Conservation (phyloP, 768 basidiomycete species). For the Cystobasidium onofrii region DNA sequence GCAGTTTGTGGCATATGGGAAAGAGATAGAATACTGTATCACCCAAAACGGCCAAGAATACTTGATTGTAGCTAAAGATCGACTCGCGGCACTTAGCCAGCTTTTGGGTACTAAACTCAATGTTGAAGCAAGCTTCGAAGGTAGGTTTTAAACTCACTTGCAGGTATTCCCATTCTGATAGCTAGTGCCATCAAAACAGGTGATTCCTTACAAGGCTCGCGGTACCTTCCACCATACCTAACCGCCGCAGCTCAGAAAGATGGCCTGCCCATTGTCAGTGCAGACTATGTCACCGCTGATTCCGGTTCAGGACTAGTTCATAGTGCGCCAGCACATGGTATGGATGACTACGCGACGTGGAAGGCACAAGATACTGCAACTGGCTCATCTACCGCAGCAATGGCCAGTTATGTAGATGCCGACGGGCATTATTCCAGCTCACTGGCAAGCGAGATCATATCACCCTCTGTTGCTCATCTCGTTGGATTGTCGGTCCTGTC, state of each 20-base stretch:
- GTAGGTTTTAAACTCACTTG: neutral
- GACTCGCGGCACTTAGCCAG: constrained; percentile 44
- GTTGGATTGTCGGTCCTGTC: neutral
- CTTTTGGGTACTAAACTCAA: constrained; percentile 39
- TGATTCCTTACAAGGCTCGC: constrained; percentile 51
- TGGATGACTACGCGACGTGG: constrained; percentile 80
- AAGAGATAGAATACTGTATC: constrained; percentile 61
- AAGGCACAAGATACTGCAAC: constrained; percentile 47
- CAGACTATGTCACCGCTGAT: constrained; percentile 68
- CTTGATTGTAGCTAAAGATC: constrained; percentile 47
- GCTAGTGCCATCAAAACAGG: constrained; percentile 54
- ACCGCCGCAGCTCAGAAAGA: constrained; percentile 24
- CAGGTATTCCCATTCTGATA: no score
- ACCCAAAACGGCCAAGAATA: constrained; percentile 45
- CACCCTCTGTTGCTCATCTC: neutral
- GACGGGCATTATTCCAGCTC: constrained; percentile 16
- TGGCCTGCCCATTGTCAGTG: constrained; percentile 52
- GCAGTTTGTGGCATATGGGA: constrained; percentile 81
- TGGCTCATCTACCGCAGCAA: constrained; percentile 17
- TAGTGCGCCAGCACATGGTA: constrained; percentile 87
- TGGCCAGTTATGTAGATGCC: neutral
- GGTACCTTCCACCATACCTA: constrained; percentile 40
- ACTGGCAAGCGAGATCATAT: neutral
- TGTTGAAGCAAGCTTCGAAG: neutral
- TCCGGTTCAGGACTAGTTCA: constrained; percentile 96